A percentile compares a stretch with the other conserved stretches of the same genome.
Conservation (phyloP, 2,329 filamentous ascomycete species). For the Pseudomassariella vexata region DNA sequence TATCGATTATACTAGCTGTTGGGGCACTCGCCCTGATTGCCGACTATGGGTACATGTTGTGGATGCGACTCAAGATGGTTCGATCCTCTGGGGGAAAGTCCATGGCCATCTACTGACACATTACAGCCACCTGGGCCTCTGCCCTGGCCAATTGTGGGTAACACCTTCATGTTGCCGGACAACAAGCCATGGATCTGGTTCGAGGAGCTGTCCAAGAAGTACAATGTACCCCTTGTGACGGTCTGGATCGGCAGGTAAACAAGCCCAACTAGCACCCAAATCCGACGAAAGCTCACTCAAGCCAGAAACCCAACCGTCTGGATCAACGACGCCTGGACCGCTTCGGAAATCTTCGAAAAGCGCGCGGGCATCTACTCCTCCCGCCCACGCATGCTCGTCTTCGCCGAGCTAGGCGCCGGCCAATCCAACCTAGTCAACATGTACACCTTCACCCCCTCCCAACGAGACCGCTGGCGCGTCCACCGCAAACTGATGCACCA, state of each 20-base stretch:
- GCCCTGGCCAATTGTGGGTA: conserved; percentile 48
- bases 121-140: conserved; percentile 47
- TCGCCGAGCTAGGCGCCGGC: conserved; percentile 37
- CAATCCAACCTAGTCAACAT: conserved; percentile 38
- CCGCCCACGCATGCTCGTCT: conserved; percentile 43
- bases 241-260: conserved; percentile 47
- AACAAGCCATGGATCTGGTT: conserved; percentile 54
- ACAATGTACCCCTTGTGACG: conserved; percentile 44
- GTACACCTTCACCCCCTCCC: conserved; percentile 30
- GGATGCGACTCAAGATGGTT: conserved; percentile 40
- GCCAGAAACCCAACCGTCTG: conserved; percentile 35
- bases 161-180: conserved; percentile 48
- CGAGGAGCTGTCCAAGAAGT: conserved; percentile 43
- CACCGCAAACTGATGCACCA: conserved; percentile 46
- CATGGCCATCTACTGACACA: neutral
- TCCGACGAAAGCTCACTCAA: conserved; percentile 3
- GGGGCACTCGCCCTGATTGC: neutral
- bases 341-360: conserved; percentile 50
- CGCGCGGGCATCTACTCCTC: conserved; percentile 45
- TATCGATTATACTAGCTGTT: neutral
- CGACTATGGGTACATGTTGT: neutral
- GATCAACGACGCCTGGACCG: conserved; percentile 43
- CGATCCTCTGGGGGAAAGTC: conserved; percentile 1
- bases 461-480: conserved; percentile 36
- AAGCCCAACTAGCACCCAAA: neutral